Base-by-base conservation (phyloP, 805 yeast species). In the Torulaspora indica region DNA sequence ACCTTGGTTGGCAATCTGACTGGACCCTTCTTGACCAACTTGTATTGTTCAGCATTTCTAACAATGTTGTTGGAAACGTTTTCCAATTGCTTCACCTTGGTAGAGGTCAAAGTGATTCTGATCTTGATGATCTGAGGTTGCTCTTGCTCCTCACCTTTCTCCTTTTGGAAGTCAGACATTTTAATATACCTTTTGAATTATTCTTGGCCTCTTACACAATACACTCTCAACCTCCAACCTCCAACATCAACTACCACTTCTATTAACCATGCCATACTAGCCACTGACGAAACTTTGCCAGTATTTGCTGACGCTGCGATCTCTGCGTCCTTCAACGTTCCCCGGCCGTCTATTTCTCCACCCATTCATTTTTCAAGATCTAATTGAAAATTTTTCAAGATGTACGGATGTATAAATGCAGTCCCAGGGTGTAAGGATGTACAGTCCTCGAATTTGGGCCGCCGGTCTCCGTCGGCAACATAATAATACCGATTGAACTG, bases 1-100 rank as follows among this genome's bases (percentile, higher is more conserved):
- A 85, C 93, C 85, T 90, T 93, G 77, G 98, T 93, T 80, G 99
- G 99, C 79, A 93, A 77, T 86, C 98, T 90, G 70, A 93, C 96
- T 65, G 98, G 98, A 72, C 99, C 99, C 81, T 89, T 91, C 84
- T 88, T 89, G 73, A 76, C 79, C 69, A 90, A 79, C 67, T 84
- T 74, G 76, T 80, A 75, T 72, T 77, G 78, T 73, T 77, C 77
- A 73, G 98, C 96, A 69, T 87, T 89, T 73, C 71, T 74, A 75
- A 90, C 78, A 69, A 91, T 85, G 85, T 82, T 85, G 68, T 82
- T 78, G 66, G 95, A 88, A 67, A 93, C 97, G 74, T 84, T 85
- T 81, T 93, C 98, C 72, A 93, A 82, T 77, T 86, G 93, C 84
- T 89, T 87, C 70, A 93, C 96, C 81, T 91, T 89, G 81, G 96